Evolutionary conservation across 164 flowering plant species (phyloP), one percentile per base, ranked within the genome.

Genomic region (Chloranthus sessilifolius): DNA sequence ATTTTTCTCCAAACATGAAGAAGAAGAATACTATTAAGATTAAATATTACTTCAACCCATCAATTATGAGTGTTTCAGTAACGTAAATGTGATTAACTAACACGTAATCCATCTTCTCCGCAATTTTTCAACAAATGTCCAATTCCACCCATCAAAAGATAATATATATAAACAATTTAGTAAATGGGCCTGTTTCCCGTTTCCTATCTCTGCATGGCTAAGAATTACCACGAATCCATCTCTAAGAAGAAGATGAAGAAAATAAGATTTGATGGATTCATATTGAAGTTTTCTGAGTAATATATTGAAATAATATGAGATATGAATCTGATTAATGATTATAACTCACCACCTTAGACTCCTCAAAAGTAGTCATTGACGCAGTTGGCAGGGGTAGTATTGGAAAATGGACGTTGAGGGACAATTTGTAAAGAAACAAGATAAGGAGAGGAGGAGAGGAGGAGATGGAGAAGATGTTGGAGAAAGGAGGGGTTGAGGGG

Each of bases 351-450:
- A 67, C 64, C 48, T 55, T 70, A 36, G 61, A 64, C 10, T 63
- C 36, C 23, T 73, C 72, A 12, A 72, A 40, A 56, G 69, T 62
- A 34, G 73, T 70, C 88, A 82, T 79, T 67, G 72, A 34, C 36
- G 58, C 9, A 48, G 27, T 36, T 34, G 30, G 35, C 37, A 28
- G 31, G 36, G 28, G 47, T 40, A 5, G 2, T 45, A 25, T 45
- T 2, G 9, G 48, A n/a, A 25, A 26, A 14, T 25, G 34, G 54
- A 22, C 4, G 43, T 21, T n/a, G 17, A 27, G 28, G 16, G 4
- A 23, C 42, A 20, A 29, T 21, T 16, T 17, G 35, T 37, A 52
- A 30, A 50, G 11, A 39, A 17, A 22, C 51, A 28, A 17, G 36
- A 15, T 3, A 3, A 15, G 8, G 46, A 36, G 34, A 47, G 40